Evolutionary conservation across 2,329 filamentous ascomycete genomes (phyloP), one percentile per base, ranked within the genome.

Genomic region (Penicillium sclerotiorum): DNA sequence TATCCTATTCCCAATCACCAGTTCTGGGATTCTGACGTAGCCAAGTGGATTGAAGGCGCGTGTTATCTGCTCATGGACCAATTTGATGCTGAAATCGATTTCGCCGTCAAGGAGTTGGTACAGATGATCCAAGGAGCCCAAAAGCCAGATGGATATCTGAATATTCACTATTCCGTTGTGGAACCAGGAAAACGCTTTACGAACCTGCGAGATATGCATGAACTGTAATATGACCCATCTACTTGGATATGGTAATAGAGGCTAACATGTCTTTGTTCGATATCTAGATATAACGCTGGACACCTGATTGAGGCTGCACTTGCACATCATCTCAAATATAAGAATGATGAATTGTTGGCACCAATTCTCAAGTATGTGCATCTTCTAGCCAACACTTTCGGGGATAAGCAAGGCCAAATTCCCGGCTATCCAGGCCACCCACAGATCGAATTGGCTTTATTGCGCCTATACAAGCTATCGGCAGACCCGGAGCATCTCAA

Each of bases 41-140:
- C 77, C 9, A 85, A 85, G 65, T 84, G 81, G 80, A 81, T 85
- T 43, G 83, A 86, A 65, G 81, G 78, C 0, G 82, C 81, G 3
- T 84, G 80, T 53, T 85, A 85, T 55, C 77, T 82, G 20, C 45
- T 61, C 12, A 55, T 66, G 82, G 8, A 60, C 58, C 22, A 73
- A 12, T 66, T 75, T 15, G 73, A 80, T 49, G 61, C 65, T 0
- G 72, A 78, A 36, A 67, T 84, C 45, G 75, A 80, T 46, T 64
- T 63, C 1, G 80, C 81, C 0, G 72, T 85, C 0, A 64, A 76
- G 23, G 80, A 85, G 47, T 63, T 85, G n/a, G 81, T 83, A 0
- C 69, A 73, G 0, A 84, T 82, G 77, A 83, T 86, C 9, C 61
- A 75, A 7, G 65, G 59, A 2, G 83, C 83, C 0, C 83, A 86